Conservation (phyloP, 2,329 filamentous ascomycete species). For the Simplicillium sp. region DNA sequence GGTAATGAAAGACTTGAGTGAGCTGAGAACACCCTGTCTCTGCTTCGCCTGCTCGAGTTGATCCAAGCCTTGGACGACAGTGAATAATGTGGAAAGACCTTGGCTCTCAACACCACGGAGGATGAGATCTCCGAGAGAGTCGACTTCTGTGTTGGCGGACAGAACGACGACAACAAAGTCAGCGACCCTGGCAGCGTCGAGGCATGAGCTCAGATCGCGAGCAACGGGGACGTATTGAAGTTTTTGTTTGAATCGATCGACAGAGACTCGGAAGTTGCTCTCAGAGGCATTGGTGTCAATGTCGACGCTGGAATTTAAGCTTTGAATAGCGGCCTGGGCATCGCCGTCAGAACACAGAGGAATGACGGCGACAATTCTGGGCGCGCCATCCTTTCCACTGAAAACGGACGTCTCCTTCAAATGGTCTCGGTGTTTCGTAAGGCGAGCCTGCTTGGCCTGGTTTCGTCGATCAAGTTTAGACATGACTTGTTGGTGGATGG, state of each 20-base stretch:
- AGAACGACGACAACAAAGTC: constrained; percentile 87
- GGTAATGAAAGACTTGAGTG: constrained; percentile 83
- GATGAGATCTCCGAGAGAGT: constrained; percentile 74
- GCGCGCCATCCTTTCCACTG: constrained; percentile 74
- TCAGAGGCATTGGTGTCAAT: constrained; percentile 56
- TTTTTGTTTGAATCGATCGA: constrained; percentile 93
- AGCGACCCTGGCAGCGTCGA: constrained; percentile 80
- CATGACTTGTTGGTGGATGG: constrained; percentile 92
- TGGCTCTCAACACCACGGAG: constrained; percentile 84
- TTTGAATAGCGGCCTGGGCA: constrained; percentile 53
- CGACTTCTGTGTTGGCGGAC: constrained; percentile 74
- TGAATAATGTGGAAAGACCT: constrained; percentile 87
- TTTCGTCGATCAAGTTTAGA: constrained; percentile 94
- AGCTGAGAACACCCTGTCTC: constrained; percentile 64
- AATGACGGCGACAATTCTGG: constrained; percentile 79
- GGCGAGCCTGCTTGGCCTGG: constrained; percentile 82
- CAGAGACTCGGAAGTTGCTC: constrained; percentile 52
- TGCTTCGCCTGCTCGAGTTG: constrained; percentile 72
- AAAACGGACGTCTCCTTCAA: constrained; percentile 74
- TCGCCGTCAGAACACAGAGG: constrained; percentile 71
- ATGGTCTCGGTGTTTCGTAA: constrained; percentile 76
- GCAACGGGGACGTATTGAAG: constrained; percentile 73
- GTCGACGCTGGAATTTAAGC: constrained; percentile 72
- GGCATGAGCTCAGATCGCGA: constrained; percentile 63
- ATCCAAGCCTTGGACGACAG: constrained; percentile 71